Base-by-base conservation (phyloP, 148 eudicot species). In the Amaranthus palmeri region DNA sequence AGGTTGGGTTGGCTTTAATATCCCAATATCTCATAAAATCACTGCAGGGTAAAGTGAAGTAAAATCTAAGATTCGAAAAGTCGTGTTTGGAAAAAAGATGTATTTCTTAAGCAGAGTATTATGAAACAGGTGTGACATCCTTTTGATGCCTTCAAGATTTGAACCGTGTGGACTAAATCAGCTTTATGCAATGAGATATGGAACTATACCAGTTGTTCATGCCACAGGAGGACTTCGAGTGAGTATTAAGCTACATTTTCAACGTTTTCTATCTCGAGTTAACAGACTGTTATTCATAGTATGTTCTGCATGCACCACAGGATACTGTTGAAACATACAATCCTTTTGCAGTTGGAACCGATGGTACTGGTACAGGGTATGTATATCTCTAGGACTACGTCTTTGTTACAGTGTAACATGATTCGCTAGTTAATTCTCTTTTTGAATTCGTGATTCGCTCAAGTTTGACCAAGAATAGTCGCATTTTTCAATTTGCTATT, bases 141-240 rank as follows among this genome's bases (percentile, higher is more conserved):
- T 96, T 25, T 76, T 88, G 80, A 96, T 96, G 99, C 99, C 99
- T 18, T 96, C 99, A 45, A 89, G 99, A 92, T 96, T 92, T 76
- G 99, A 96, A 76, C 99, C 99, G 7, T 96, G 99, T 76, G 99
- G 99, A 67, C 78, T 96, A 48, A 96, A 96, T 74, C 99, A 96
- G 80, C 85, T 96, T 47, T 96, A 91, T 71, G 99, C 99, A 44
- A 96, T 96, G 99, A 88, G 90, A 88, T 96, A 92, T 61, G 99
- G 99, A 67, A 88, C 99, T 51, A 74, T 96, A 50, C 99, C 99
- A 3, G 88, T 96, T 14, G 99, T 96, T 74, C 97, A 96, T 67
- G 78, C 69, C 75, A 96, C 99, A 42, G 99, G 99, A 61, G 99
- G 99, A 65, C 97, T 96, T 70, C 80, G 87, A 80, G 99, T 96